Conservation (phyloP, 163 green algal genomes). For the Trebouxiophyceae sp. region DNA sequence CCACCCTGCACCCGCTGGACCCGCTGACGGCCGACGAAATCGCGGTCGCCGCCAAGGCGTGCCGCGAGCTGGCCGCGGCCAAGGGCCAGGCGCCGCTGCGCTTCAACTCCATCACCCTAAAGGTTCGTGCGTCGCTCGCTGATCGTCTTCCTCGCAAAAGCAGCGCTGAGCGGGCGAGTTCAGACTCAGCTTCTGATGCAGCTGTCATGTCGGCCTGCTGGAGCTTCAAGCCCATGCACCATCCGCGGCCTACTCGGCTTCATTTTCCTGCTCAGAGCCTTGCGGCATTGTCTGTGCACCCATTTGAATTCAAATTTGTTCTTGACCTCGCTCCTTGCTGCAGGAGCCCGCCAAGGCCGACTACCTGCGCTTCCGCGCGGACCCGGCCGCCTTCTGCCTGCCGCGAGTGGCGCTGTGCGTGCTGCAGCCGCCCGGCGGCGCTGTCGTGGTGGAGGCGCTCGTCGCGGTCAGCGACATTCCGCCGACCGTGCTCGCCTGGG, state of each 20-base stretch:
- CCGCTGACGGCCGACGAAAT: slow-evolving; percentile 28
- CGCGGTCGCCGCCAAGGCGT: slow-evolving; percentile 6
- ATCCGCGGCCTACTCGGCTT: too few species aligned
- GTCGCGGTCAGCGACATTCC: slow-evolving; percentile 22
- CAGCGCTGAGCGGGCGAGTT: too few species aligned
- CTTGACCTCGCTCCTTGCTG: not conserved
- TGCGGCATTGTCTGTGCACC: too few species aligned
- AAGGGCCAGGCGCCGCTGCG: slow-evolving; percentile 20
- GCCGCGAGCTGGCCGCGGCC: slow-evolving; percentile 13
- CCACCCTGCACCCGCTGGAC: slow-evolving; percentile 26
- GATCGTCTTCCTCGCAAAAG: too few species aligned
- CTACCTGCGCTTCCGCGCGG: slow-evolving; percentile 30
- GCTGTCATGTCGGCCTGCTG: too few species aligned
- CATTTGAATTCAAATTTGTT: too few species aligned
- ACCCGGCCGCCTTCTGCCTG: slow-evolving; percentile 9
- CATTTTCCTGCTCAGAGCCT: too few species aligned
- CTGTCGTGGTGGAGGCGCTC: slow-evolving; percentile 28
- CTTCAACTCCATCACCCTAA: slow-evolving; percentile 23
- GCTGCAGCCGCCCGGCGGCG: slow-evolving; percentile 27
- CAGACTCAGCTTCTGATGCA: too few species aligned
- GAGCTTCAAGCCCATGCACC: too few species aligned
- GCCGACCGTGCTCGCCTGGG: slow-evolving; percentile 22
- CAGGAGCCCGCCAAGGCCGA: slow-evolving; percentile 54
- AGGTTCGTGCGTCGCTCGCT: too few species aligned
- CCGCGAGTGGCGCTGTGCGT: slow-evolving; percentile 38